Base-by-base conservation (phyloP, 805 yeast species). In the Candida namnaoensis region DNA sequence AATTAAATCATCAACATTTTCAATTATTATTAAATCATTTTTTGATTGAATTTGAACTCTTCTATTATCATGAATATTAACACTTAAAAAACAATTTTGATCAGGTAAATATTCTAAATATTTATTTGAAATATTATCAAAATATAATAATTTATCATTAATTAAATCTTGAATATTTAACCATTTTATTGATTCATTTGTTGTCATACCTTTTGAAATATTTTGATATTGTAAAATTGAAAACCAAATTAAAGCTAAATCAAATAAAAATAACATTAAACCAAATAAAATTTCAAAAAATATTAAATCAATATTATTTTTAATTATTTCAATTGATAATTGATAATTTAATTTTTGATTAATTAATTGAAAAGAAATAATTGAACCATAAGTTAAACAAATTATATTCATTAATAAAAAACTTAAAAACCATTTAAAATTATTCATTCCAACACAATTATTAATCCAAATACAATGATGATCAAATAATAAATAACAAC, bases 151-250 rank as follows among this genome's bases (percentile, higher is more conserved):
- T 19, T 19, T 19, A 3, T 66, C 65, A 9, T 64, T 51, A 39
- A 75, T 58, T 43, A 77, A 64, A 38, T 73, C 71, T 41, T 78
- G 78, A 12, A 85, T 67, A 4, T 69, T 76, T 15, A 64, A 73
- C 95, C 95, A 85, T 53, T 85, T 85, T 39, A 68, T 77, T 14
- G 74, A 63, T 58, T 85, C 95, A 52, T 81, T 82, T 5, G 90
- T 81, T 11, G 93, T 83, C 56, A 79, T 79, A 0, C 95, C 95
- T 35, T 73, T 66, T 47, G 68, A 71, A 2, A 83, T 62, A 47
- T 75, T 68, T 30, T 68, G 53, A 25, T 77, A 34, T 48, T 80
- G 85, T 44, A 68, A 56, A 26, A 49, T 54, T 2, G 66, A 43
- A 48, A 78, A 77, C 38, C 71, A 66, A 11, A 59, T 45, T 24